These are phyloP conservation scores for Pseudogymnoascus sp. DNA, from an alignment of 2,329 filamentous ascomycete species.

Conservation along the genomic window DNA sequence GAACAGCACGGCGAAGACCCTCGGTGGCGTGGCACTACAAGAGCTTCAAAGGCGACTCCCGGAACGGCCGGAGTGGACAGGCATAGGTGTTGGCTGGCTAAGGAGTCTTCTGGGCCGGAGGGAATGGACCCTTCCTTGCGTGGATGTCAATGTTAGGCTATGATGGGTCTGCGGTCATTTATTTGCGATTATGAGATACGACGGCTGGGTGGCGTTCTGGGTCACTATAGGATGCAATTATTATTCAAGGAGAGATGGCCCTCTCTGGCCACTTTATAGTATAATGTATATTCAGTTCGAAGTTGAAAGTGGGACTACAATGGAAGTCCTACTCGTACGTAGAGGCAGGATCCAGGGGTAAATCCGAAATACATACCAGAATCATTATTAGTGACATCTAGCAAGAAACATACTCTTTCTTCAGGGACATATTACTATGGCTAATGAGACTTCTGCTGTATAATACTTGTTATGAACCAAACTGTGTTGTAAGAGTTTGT, in stretches of 20 bases:
- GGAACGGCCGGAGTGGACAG: conserved; percentile 58
- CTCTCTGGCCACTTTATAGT: not conserved
- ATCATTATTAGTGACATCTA: not conserved
- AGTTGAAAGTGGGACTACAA: not conserved
- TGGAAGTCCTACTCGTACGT: not conserved
- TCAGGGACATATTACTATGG: not conserved
- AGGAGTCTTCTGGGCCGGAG: conserved; percentile 69
- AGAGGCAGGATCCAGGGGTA: not conserved
- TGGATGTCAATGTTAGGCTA: conserved; percentile 77
- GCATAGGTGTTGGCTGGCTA: conserved; percentile 77
- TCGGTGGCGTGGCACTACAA: conserved; percentile 60
- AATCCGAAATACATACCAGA: not conserved
- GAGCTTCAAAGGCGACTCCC: conserved; percentile 42
- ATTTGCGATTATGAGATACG: conserved; percentile 9
- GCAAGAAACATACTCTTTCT: not conserved
- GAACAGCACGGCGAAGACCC: conserved; percentile 59
- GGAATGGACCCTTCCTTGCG: conserved; percentile 85
- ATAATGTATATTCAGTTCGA: conserved; percentile 7
- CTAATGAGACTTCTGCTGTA: not conserved
- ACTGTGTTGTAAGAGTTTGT: not conserved
- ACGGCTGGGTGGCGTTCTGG: not conserved
- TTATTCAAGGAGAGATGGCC: not conserved
- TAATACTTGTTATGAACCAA: not conserved
- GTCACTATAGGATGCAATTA: not conserved
- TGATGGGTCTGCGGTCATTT: conserved; percentile 29